Evolutionary conservation across 345 rosid genomes (phyloP).

Genomic region (Kandelia obovata): DNA sequence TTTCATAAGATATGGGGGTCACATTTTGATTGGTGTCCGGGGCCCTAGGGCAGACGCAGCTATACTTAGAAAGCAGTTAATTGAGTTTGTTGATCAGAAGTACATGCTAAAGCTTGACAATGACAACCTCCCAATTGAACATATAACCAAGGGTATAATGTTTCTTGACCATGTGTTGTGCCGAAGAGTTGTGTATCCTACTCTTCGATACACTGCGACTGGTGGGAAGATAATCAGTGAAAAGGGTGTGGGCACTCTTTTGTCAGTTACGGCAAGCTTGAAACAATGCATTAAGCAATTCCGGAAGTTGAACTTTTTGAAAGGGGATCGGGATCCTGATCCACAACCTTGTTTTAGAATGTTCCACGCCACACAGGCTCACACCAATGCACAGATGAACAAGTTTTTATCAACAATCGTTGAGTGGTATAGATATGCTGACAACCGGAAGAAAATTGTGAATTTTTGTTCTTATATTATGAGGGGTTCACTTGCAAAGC

Average conservation of each 20-base stretch:
- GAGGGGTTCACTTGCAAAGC: slow-evolving; percentile 91
- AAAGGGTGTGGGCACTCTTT: slow-evolving; percentile 95
- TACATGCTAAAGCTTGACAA: slow-evolving; percentile 87
- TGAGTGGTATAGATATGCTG: slow-evolving; percentile 91
- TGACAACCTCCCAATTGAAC: slow-evolving; percentile 86
- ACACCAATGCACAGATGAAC: slow-evolving; percentile 94
- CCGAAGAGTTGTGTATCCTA: slow-evolving; percentile 94
- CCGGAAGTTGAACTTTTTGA: slow-evolving; percentile 72
- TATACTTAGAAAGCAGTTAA: slow-evolving; percentile 80
- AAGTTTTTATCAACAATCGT: slow-evolving; percentile 80
- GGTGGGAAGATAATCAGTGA: slow-evolving; percentile 99
- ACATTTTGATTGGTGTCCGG: slow-evolving; percentile 80
- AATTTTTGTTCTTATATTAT: slow-evolving; percentile 86
- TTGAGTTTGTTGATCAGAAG: slow-evolving; percentile 89
- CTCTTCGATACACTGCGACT: slow-evolving; percentile 83
- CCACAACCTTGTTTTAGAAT: slow-evolving; percentile 96
- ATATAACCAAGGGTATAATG: slow-evolving; percentile 95
- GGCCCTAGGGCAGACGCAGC: slow-evolving; percentile 98
- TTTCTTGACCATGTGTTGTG: slow-evolving; percentile 97
- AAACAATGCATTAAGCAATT: slow-evolving; percentile 93
- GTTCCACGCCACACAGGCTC: slow-evolving; percentile 96
- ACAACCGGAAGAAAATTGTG: slow-evolving; percentile 82
- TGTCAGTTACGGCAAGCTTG: slow-evolving; percentile 89
- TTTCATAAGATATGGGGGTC: slow-evolving; percentile 83
- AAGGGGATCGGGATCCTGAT: slow-evolving; percentile 94